Percentiles rank a stretch among this genome's conserved stretches.
These are phyloP conservation scores for Barnettozyma pratensis DNA, from an alignment of 805 yeast species.

Conservation along the genomic window DNA sequence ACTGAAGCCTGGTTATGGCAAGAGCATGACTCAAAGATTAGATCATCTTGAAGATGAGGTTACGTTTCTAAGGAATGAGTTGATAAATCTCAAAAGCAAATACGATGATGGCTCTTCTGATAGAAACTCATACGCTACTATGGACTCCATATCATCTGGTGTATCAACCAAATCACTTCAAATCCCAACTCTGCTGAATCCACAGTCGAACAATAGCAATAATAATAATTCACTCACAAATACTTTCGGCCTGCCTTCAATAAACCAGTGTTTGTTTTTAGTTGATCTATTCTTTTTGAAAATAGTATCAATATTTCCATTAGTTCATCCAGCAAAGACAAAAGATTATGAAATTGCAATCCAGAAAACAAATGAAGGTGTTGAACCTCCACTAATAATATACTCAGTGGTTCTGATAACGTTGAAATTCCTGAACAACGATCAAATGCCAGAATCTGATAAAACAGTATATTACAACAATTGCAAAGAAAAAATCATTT, in stretches of 20 bases:
- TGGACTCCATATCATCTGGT: conserved; percentile 3
- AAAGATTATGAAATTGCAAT: conserved; percentile 7
- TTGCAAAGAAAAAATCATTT: conserved; percentile 19
- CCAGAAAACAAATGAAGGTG: conserved; percentile 5
- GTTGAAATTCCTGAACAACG: conserved; percentile 16
- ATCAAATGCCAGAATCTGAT: conserved; percentile 13
- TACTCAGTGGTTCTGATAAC: conserved; percentile 19
- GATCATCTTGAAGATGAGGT: conserved; percentile 17
- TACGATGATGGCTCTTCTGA: not conserved
- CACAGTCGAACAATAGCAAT: not conserved
- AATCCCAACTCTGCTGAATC: conserved; percentile 18
- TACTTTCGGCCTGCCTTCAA: conserved; percentile 13
- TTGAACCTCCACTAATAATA: conserved; percentile 17
- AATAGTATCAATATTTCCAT: conserved; percentile 19
- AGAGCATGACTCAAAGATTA: conserved; percentile 17
- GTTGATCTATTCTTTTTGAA: conserved; percentile 18
- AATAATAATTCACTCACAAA: not conserved
- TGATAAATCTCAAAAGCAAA: not conserved
- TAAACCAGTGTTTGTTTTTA: conserved; percentile 10
- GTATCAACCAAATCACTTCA: conserved; percentile 8
- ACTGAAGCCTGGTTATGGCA: conserved; percentile 21
- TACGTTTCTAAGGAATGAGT: conserved; percentile 6
- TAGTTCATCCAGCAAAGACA: conserved; percentile 18
- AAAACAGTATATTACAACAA: conserved; percentile 8
- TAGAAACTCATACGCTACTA: not conserved